Conservation (phyloP, 2,329 filamentous ascomycete species). For the Blastomyces gilchristii region DNA sequence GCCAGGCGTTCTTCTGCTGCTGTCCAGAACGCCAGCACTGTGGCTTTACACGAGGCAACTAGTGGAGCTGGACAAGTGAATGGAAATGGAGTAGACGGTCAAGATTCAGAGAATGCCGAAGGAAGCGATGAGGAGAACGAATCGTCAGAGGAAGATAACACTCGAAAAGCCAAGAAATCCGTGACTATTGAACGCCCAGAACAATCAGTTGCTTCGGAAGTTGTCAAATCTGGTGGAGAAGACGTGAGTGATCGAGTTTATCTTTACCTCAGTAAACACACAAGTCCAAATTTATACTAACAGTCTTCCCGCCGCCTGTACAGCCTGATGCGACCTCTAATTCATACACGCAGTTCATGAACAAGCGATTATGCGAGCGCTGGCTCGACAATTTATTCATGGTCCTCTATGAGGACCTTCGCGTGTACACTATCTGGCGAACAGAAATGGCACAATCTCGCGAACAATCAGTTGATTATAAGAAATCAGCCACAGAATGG, state of each 20-base stretch:
- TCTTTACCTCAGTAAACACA: not conserved
- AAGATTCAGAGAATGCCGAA: constrained; percentile 15
- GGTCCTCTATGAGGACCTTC: constrained; percentile 95
- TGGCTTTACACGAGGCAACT: constrained; percentile 63
- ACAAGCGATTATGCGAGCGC: constrained; percentile 91
- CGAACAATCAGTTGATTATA: constrained; percentile 87
- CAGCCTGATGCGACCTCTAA: constrained; percentile 57
- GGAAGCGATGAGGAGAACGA: constrained; percentile 26
- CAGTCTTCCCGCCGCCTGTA: not conserved
- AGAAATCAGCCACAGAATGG: constrained; percentile 95
- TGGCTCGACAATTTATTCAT: constrained; percentile 99
- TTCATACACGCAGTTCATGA: constrained; percentile 81
- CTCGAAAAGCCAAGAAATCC: constrained; percentile 26
- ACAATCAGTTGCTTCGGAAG: constrained; percentile 65
- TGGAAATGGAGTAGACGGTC: constrained; percentile 22
- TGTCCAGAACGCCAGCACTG: constrained; percentile 67
- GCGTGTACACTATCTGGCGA: constrained; percentile 98
- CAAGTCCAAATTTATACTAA: not conserved
- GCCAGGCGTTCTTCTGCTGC: constrained; percentile 32
- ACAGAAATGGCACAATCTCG: constrained; percentile 95
- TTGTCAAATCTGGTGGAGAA: constrained; percentile 64
- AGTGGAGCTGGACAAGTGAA: constrained; percentile 31
- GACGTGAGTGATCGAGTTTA: constrained; percentile 42
- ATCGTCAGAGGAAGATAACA: constrained; percentile 18
- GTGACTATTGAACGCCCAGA: constrained; percentile 61